Conservation (phyloP, 352 stramenopile species). For the Pythium pyrilobum region DNA sequence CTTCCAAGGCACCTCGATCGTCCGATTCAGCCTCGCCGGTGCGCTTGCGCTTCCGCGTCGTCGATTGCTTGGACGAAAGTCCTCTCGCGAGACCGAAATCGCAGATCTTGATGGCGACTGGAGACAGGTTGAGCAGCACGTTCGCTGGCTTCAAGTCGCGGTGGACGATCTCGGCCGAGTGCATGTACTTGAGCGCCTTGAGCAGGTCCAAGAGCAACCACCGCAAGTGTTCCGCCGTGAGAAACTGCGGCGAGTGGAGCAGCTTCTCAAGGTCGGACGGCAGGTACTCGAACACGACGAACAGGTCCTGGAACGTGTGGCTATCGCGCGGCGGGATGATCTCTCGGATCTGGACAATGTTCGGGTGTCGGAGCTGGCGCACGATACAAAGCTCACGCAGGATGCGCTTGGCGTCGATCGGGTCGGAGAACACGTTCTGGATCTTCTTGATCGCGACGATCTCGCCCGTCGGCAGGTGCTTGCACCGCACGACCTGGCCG, state of each 20-base stretch:
- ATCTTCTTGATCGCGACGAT: slow-evolving; percentile 89
- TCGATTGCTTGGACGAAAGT: slow-evolving; percentile 55
- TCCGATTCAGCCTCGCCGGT: slow-evolving; percentile 30
- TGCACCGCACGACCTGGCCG: slow-evolving; percentile 82
- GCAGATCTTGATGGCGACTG: slow-evolving; percentile 85
- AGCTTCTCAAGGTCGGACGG: slow-evolving; percentile 83
- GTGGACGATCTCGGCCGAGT: slow-evolving; percentile 86
- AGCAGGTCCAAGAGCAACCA: slow-evolving; percentile 83
- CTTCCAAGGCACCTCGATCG: slow-evolving; percentile 58
- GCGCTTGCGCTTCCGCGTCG: slow-evolving; percentile 57
- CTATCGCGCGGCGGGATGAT: slow-evolving; percentile 79
- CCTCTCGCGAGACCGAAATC: slow-evolving; percentile 79
- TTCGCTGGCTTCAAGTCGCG: slow-evolving; percentile 87
- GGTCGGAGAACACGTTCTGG: slow-evolving; percentile 85
- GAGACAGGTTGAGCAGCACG: slow-evolving; percentile 82
- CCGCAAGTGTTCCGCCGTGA: slow-evolving; percentile 77
- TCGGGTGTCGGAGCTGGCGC: slow-evolving; percentile 76
- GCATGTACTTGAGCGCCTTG: slow-evolving; percentile 89
- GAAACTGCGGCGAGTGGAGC: slow-evolving; percentile 78
- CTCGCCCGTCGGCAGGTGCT: slow-evolving; percentile 82
- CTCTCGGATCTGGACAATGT: slow-evolving; percentile 85
- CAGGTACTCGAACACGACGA: slow-evolving; percentile 85
- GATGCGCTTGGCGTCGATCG: slow-evolving; percentile 85
- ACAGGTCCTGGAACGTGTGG: slow-evolving; percentile 72
- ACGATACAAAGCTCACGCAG: slow-evolving; percentile 81